These are phyloP conservation scores for Alternaria gansuensis DNA, from an alignment of 2,329 filamentous ascomycete species.

Conservation along the genomic window DNA sequence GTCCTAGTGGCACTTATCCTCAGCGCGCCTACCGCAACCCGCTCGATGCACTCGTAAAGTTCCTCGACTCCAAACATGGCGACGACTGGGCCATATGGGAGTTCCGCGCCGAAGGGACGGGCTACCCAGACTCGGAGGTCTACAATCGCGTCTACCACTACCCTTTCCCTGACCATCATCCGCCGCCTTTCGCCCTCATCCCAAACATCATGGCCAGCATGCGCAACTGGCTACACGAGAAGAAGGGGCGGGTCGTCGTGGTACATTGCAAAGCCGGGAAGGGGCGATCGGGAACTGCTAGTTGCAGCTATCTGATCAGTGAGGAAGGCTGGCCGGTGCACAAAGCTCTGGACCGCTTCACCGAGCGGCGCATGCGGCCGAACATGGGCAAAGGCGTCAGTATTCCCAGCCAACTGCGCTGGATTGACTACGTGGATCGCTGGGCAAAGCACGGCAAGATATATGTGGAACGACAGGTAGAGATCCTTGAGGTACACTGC, in stretches of 20 bases:
- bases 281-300: constrained; percentile 86
- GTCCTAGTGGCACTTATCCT: constrained; percentile 87
- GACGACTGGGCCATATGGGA: constrained; percentile 96
- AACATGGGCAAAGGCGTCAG: constrained; percentile 89
- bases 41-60: constrained; percentile 83
- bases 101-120: constrained; percentile 94
- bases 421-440: constrained; percentile 85
- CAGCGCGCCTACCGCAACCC: constrained; percentile 94
- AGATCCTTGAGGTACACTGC: constrained; percentile 87
- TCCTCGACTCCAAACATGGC: constrained; percentile 82
- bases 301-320: constrained; percentile 88
- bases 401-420: constrained; percentile 90
- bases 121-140: constrained; percentile 90
- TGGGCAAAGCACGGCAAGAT: constrained; percentile 80
- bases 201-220: constrained; percentile 91
- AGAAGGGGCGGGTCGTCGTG: constrained; percentile 74
- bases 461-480: constrained; percentile 83
- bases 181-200: constrained; percentile 88
- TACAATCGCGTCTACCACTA: constrained; percentile 88
- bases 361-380: constrained; percentile 85
- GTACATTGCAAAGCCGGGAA: constrained; percentile 99
- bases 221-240: constrained; percentile 78
- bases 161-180: constrained; percentile 97
- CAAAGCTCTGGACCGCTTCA: constrained; percentile 74
- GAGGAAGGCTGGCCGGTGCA: constrained; percentile 77